A percentile compares a stretch with the other conserved stretches of the same genome.
phyloP scores from a whole-genome alignment of 371 early-diverging fungal genomes.

The Saksenaea vasiformis region DNA sequence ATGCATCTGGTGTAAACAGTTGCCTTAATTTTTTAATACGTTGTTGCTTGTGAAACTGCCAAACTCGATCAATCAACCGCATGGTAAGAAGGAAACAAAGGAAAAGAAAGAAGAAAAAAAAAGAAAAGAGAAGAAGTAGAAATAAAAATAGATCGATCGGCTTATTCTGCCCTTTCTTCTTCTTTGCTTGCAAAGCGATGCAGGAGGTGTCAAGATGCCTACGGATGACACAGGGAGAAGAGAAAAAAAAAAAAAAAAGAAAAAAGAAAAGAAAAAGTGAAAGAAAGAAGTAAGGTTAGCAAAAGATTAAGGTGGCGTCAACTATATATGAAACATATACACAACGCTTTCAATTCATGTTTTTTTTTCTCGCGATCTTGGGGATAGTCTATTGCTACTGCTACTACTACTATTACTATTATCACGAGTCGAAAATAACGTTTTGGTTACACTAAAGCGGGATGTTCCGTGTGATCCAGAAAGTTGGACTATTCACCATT shows the following conservation, averaged over 20 bases:
- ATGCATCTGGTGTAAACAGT: not conserved
- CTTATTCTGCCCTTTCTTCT: not conserved
- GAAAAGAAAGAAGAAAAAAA: not conserved
- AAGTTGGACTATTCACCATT: not conserved
- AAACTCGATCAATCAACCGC: not conserved
- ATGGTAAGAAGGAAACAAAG: not conserved
- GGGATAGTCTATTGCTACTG: not conserved
- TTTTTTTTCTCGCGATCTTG: not conserved
- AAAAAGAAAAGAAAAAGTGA: not conserved
- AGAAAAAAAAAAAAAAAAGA: not conserved
- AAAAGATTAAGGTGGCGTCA: not conserved
- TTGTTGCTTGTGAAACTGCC: not conserved
- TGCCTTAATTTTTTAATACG: not conserved
- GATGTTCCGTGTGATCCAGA: not conserved
- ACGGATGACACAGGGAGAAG: not conserved
- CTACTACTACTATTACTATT: not conserved
- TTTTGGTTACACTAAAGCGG: not conserved
- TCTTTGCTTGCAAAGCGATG: not conserved
- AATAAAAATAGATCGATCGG: not conserved
- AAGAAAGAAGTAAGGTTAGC: not conserved
- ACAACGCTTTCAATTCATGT: not conserved
- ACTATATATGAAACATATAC: not conserved
- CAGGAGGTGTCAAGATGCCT: conserved; percentile 4
- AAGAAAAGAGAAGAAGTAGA: not conserved
- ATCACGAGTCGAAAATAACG: not conserved